Evolutionary conservation across 2,329 filamentous ascomycete genomes (phyloP).

Genomic region (Pezicula rhizophila): DNA sequence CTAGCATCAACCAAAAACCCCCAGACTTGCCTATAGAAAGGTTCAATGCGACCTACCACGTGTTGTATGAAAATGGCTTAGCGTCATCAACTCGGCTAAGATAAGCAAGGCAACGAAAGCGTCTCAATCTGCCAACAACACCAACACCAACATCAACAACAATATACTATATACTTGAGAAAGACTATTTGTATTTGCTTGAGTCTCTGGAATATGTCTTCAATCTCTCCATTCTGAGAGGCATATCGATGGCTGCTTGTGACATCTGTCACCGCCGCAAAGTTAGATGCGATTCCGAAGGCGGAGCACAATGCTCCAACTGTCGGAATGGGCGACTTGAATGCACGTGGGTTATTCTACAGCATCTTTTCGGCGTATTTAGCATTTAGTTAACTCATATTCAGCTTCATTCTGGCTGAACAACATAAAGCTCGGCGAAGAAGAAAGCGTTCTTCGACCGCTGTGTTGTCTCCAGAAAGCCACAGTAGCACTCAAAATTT

Average conservation of each 20-base stretch:
- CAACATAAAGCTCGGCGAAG: not conserved
- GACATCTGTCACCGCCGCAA: conserved; percentile 13
- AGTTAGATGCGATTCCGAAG: conserved; percentile 12
- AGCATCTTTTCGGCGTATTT: not conserved
- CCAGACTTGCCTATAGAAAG: no score
- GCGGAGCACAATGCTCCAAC: conserved; percentile 3
- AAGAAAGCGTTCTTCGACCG: not conserved
- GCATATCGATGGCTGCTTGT: conserved; percentile 2
- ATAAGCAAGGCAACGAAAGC: no score
- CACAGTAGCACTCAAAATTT: not conserved
- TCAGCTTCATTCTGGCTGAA: not conserved
- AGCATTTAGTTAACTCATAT: not conserved
- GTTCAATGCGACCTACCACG: no score
- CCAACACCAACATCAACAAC: no score
- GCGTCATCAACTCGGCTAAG: no score
- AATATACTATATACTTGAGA: no score
- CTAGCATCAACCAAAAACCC: no score
- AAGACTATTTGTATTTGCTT: no score
- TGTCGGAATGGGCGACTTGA: conserved; percentile 6
- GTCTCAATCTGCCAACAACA: no score
- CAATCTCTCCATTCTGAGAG: no score
- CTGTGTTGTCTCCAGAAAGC: not conserved
- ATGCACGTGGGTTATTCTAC: conserved; percentile 8
- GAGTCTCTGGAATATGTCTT: no score
- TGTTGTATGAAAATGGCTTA: no score